A percentile compares a stretch with the other conserved stretches of the same genome.
Evolutionary conservation across 306 rosid species (phyloP).

Genomic region (Carpinus viminea): DNA sequence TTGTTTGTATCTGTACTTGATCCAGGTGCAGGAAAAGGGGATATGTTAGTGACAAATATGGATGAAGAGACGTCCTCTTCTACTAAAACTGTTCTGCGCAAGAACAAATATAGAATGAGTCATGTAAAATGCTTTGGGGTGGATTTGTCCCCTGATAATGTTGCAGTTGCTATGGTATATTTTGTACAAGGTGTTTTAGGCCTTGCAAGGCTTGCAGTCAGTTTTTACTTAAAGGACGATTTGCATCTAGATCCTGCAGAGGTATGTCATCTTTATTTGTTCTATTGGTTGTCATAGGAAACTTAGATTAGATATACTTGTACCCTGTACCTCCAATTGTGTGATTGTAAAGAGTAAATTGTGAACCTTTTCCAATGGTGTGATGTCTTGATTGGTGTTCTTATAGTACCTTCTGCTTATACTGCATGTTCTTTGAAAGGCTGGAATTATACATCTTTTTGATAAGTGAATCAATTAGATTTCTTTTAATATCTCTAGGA

Average conservation of each 20-base stretch:
- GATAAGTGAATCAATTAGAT: not conserved
- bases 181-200: conserved; percentile 98
- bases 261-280: conserved; percentile 49
- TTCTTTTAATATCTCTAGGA: conserved; percentile 5
- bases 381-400: not conserved
- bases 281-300: conserved; percentile 3
- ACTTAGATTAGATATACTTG: conserved; percentile 8
- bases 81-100: conserved; percentile 41
- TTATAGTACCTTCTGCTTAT: not conserved
- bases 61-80: conserved; percentile 51
- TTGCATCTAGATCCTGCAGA: conserved; percentile 96
- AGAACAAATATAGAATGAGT: conserved; percentile 43
- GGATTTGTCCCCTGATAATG: conserved; percentile 81
- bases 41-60: conserved; percentile 33
- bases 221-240: conserved; percentile 85
- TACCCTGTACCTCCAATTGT: conserved; percentile 3
- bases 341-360: conserved; percentile 9
- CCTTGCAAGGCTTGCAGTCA: conserved; percentile 93
- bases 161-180: conserved; percentile 95
- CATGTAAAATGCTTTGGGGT: conserved; percentile 63
- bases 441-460: not conserved
- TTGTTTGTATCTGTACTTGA: conserved; percentile 22
- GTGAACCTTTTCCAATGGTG: conserved; percentile 4
- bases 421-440: not conserved
- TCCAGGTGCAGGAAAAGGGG: conserved; percentile 68